Evolutionary conservation across 2,329 filamentous ascomycete species (phyloP).

Genomic region (Paracamarosporium sp.): DNA sequence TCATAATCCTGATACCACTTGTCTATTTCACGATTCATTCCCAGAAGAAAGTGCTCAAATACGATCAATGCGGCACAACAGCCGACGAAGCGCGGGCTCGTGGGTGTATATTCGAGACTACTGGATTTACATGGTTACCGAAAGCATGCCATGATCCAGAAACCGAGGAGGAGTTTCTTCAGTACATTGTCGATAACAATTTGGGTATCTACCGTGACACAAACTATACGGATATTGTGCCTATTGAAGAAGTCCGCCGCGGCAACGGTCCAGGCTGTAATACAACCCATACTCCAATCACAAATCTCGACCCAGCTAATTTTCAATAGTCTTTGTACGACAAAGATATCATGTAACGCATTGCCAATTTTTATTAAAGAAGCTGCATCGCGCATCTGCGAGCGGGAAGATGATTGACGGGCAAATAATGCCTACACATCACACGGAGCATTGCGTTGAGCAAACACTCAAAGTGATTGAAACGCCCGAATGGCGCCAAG

Average conservation of each 20-base stretch:
- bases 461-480: neutral
- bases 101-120: slow-evolving; percentile 5
- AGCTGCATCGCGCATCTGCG: slow-evolving; percentile 5
- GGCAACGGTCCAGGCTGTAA: slow-evolving; percentile 2
- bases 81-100: slow-evolving; percentile 9
- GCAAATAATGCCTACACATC: slow-evolving; percentile 7
- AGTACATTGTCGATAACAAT: neutral
- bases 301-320: neutral
- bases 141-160: slow-evolving; percentile 1
- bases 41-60: neutral
- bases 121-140: slow-evolving; percentile 6
- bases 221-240: slow-evolving; percentile 2
- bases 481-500: neutral
- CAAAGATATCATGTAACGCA: slow-evolving; percentile 8
- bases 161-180: slow-evolving; percentile 3
- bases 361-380: slow-evolving; percentile 7
- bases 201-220: slow-evolving; percentile 5
- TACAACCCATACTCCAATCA: neutral
- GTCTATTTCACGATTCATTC: neutral
- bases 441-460: slow-evolving; percentile 7
- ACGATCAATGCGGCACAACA: slow-evolving; percentile 8
- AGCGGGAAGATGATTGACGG: slow-evolving; percentile 3
- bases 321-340: slow-evolving; percentile 51
- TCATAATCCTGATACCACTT: neutral
- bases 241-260: slow-evolving; percentile 1